These are phyloP conservation scores for Coemansia biformis DNA, from an alignment of 192 early-diverging fungal genomes.

Conservation along the genomic window DNA sequence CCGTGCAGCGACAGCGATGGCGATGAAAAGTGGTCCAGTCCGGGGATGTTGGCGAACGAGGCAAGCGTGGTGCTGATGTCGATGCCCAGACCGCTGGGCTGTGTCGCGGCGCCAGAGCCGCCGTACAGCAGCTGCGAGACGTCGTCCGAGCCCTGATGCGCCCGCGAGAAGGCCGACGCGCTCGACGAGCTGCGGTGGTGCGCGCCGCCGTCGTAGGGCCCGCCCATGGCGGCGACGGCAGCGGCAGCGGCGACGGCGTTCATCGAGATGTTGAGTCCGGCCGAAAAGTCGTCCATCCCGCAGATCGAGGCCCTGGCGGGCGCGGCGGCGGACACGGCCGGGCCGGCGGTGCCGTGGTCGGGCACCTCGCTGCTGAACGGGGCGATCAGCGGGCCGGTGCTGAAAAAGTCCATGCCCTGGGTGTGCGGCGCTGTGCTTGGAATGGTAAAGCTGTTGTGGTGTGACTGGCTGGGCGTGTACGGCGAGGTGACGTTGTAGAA, in stretches of 20 bases:
- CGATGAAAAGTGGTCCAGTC: conserved; percentile 30
- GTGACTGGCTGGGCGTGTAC: conserved; percentile 27
- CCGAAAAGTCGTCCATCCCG: conserved; percentile 31
- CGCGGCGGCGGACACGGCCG: conserved; percentile 8
- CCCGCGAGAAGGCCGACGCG: conserved; percentile 40
- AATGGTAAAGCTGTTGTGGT: conserved; percentile 46
- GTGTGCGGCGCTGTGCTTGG: conserved; percentile 24
- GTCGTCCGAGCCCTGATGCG: conserved; percentile 12
- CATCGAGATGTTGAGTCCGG: conserved; percentile 45
- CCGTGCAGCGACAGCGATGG: conserved; percentile 13
- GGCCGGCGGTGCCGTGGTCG: conserved; percentile 8
- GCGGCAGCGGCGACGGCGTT: conserved; percentile 26
- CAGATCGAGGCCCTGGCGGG: conserved; percentile 6
- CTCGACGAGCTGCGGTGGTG: conserved; percentile 22
- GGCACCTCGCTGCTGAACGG: conserved; percentile 12
- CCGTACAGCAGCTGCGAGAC: conserved; percentile 31
- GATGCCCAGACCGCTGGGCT: conserved; percentile 18
- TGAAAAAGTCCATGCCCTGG: conserved; percentile 13
- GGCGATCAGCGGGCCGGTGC: conserved; percentile 14
- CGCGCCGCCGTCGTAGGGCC: conserved; percentile 21
- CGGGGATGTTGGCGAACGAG: conserved; percentile 30
- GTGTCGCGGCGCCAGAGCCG: background rate
- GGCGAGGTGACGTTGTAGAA: conserved; percentile 42
- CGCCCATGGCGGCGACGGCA: conserved; percentile 20
- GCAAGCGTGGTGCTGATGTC: conserved; percentile 31